phyloP scores from a whole-genome alignment of 371 early-diverging fungal genomes.

The Conidiobolus incongruus region DNA sequence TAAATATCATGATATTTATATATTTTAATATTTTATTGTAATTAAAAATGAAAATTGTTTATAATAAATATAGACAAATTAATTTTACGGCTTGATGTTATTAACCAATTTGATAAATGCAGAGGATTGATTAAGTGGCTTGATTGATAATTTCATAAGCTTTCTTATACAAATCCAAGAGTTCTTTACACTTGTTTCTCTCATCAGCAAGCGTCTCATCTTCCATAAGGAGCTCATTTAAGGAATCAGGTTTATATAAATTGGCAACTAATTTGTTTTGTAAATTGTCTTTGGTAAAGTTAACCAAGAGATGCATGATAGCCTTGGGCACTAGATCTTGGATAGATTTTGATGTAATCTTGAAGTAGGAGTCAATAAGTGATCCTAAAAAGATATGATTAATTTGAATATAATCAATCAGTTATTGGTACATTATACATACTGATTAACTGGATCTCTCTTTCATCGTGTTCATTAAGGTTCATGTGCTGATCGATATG shows the following conservation, averaged over 20 bases:
- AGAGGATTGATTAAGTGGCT: conserved; percentile 29
- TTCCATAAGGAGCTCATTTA: conserved; percentile 51
- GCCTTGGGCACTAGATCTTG: conserved; percentile 85
- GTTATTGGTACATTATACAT: conserved; percentile 14
- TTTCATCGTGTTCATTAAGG: conserved; percentile 42
- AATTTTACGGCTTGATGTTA: not conserved
- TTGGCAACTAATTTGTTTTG: conserved; percentile 64
- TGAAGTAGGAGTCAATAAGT: conserved; percentile 62
- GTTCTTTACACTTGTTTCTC: conserved; percentile 45
- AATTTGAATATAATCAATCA: not conserved
- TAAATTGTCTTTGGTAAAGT: conserved; percentile 44
- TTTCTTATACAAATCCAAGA: conserved; percentile 55
- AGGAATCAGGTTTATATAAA: conserved; percentile 57
- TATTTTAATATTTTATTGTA: no score
- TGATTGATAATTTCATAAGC: conserved; percentile 57
- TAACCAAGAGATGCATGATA: conserved; percentile 68
- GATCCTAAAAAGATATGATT: conserved; percentile 15
- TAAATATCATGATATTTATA: no score
- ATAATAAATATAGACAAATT: not conserved
- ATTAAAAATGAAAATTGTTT: no score
- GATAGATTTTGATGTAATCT: conserved; percentile 59
- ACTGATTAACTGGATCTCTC: conserved; percentile 67
- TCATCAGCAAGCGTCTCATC: conserved; percentile 47
- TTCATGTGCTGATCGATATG: conserved; percentile 12
- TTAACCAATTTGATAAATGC: not conserved